Base-by-base conservation (phyloP, 768 basidiomycete species). In the Lactarius indigo region DNA sequence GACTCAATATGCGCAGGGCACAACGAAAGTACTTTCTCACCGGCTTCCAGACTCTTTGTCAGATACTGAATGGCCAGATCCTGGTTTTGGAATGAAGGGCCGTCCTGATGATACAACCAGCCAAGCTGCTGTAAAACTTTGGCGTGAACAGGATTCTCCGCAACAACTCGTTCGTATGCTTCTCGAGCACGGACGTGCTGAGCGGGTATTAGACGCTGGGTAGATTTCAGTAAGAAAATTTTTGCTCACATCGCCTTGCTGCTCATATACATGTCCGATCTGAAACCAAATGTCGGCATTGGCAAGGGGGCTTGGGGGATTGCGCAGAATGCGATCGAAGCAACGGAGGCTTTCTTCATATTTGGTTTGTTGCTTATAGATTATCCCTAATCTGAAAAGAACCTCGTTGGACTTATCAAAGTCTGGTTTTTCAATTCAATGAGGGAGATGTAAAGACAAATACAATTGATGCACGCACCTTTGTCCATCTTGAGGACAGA, bases 241-340 rank as follows among this genome's bases (percentile, higher is more conserved):
- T 37, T 31, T 8, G 80, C 86, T 78, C 75, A 96, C 96, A 75
- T 98, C 95, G 78, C 94, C 91, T 77, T 96, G 93, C 75, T 97
- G 96, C 77, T 98, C 97, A 73, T 92, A 94, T 23, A 98, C 96
- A 74, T 98, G 97, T 2, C 97, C 97, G 68, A 99, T 97, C 79
- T 99, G 97, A 86, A 98, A 98, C 95, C 96, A 98, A 70, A 99
- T 98, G 72, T 99, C 97, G 64, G 94, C 92, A 72, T 96, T 92
- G 18, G 96, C 96, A 37, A 99, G 87, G 2, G 97, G 97, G 69
- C 88, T 90, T 39, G 96, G 97, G 3, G 97, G 97, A 74, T 92
- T 96, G 68, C 92, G 91, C 61, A 98, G 87, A 69, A 99, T 98
- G 74, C 92, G 92, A 74, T 96, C 92, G 80, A 98, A 98, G 79